Base-by-base conservation (phyloP, 2,329 filamentous ascomycete species). In the Fusarium sp. region DNA sequence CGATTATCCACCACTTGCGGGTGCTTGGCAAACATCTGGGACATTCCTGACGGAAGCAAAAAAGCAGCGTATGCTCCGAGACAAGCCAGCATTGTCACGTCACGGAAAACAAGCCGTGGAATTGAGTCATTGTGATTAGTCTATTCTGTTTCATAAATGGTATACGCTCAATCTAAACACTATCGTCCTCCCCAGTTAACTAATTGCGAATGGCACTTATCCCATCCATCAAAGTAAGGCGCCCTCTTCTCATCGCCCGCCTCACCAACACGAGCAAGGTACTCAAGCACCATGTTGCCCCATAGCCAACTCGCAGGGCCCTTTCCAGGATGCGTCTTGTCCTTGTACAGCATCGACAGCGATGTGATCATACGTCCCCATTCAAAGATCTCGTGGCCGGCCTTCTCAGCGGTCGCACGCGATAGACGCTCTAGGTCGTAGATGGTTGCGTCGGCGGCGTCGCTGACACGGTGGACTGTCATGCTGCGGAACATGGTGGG, bases 251-350 rank as follows among this genome's bases (percentile, higher is more conserved):
- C 60, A 28, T 69, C 64, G 1, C 68, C 49, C 20, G 42, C 52
- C 2, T 34, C 64, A 2, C 64, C 68, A 6, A 50, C 43, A 4
- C 68, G 49, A 7, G 68, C 68, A 11, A 71, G 68, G 22, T 71
- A 71, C 44, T 71, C 68, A 5, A 71, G 64, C 15, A 71, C 53
- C 68, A 71, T 71, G 7, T 71, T 67, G 0, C 64, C 68, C 68
- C 68, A 71, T 15, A 71, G 68, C 68, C 68, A 71, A 49, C 68
- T 71, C n/a, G 68, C 68, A 7, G 68, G 59, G 2, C 68, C 68
- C 33, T 50, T 68, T 9, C 68, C 68, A 1, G 67, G 62, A 8
- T 71, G 68, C 24, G 68, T 71, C 59, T 68, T 50, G n/a, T 71
- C 68, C 45, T 71, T 71, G 44, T 71, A 71, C 45, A 71, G 49